Conservation (phyloP, 768 basidiomycete species). For the Xerocomus potaroensis region DNA sequence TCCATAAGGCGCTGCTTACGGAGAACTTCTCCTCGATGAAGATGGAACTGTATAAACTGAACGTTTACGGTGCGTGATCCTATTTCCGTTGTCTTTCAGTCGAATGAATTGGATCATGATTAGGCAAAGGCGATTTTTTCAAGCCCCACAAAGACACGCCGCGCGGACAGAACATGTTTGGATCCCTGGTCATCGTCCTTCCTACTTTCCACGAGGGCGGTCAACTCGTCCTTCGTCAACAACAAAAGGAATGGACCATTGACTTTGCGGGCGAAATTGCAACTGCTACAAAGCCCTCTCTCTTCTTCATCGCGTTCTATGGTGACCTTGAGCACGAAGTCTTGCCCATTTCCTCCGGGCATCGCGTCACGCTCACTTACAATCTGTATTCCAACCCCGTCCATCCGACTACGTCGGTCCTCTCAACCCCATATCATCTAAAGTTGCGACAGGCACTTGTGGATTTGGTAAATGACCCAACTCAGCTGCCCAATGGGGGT, state of each 20-base stretch:
- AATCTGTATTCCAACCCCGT: conserved; percentile 24
- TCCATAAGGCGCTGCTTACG: conserved; percentile 15
- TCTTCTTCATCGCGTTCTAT: conserved; percentile 39
- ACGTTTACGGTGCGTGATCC: conserved; percentile 42
- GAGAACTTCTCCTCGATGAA: conserved; percentile 26
- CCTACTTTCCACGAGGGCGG: no score
- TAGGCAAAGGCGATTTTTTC: conserved; percentile 41
- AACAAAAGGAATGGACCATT: no score
- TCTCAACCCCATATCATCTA: not conserved
- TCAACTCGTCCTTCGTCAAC: no score
- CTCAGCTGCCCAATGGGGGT: not conserved
- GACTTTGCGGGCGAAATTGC: conserved; percentile 29
- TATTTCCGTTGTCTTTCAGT: no score
- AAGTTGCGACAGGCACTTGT: not conserved
- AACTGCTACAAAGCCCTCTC: not conserved
- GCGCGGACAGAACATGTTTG: no score
- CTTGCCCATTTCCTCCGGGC: conserved; percentile 24
- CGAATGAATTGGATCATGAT: no score
- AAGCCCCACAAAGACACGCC: conserved; percentile 49
- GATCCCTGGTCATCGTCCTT: no score
- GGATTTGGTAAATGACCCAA: not conserved
- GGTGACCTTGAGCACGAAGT: conserved; percentile 42
- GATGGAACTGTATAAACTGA: conserved; percentile 41
- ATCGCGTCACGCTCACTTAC: conserved; percentile 31
- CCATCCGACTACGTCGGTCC: not conserved